These are phyloP conservation scores for Calonectria multiphialidica DNA, from an alignment of 2,329 filamentous ascomycete genomes.

Conservation along the genomic window DNA sequence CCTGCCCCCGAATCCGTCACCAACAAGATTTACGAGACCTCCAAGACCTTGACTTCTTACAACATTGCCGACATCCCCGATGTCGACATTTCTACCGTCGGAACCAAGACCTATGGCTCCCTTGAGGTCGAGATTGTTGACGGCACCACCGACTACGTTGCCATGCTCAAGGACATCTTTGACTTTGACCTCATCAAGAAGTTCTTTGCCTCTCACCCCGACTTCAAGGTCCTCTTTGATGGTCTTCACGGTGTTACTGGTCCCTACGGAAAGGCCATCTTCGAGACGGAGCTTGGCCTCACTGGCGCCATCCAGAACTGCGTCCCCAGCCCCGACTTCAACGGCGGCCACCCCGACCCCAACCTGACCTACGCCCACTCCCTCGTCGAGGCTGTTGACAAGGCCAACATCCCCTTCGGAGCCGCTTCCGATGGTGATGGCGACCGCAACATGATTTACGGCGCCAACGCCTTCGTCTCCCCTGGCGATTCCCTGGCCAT, in stretches of 20 bases:
- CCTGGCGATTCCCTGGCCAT: constrained; percentile 98
- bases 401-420: constrained; percentile 92
- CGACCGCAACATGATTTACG: constrained; percentile 99
- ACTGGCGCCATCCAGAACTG: constrained; percentile 88
- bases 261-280: constrained; percentile 94
- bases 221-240: constrained; percentile 98
- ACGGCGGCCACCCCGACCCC: constrained; percentile 96
- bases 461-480: constrained; percentile 94
- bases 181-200: constrained; percentile 96
- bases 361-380: constrained; percentile 98
- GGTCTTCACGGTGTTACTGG: constrained; percentile 95
- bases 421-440: constrained; percentile 97
- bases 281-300: constrained; percentile 92
- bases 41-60: constrained; percentile 91
- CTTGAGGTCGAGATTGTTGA: constrained; percentile 97
- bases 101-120: constrained; percentile 84
- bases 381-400: constrained; percentile 93
- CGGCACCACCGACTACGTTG: constrained; percentile 90
- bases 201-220: constrained; percentile 87
- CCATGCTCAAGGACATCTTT: constrained; percentile 98
- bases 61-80: constrained; percentile 91
- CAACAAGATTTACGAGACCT: constrained; percentile 96
- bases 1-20: constrained; percentile 96
- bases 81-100: constrained; percentile 85
- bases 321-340: constrained; percentile 92